A percentile compares a stretch with the other conserved stretches of the same genome.
Evolutionary conservation across 495 filamentous ascomycete genomes (phyloP).

Genomic region (Neurospora tetraspora): DNA sequence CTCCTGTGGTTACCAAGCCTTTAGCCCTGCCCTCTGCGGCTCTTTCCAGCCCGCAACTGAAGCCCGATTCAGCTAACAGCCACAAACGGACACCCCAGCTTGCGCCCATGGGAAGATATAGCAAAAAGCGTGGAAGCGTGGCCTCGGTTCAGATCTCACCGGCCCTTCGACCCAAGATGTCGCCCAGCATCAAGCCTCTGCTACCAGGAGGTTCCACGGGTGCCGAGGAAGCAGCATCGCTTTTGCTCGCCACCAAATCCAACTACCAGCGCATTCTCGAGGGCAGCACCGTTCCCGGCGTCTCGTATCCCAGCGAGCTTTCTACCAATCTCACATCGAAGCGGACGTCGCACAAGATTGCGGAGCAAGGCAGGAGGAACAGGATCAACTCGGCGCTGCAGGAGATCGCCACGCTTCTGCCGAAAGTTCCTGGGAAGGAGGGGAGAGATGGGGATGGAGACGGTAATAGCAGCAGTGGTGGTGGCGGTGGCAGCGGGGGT

Average conservation of each 20-base stretch:
- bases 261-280: constrained; percentile 98
- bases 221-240: constrained; percentile 61
- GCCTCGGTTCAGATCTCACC: constrained; percentile 71
- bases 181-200: constrained; percentile 85
- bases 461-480: constrained; percentile 25
- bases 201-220: constrained; percentile 52
- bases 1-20: constrained; percentile 33
- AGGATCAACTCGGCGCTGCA: constrained; percentile 89
- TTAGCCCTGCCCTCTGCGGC: constrained; percentile 30
- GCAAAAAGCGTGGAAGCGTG: constrained; percentile 65
- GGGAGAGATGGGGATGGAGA: constrained; percentile 32
- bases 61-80: constrained; percentile 24
- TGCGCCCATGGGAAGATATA: constrained; percentile 22
- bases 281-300: constrained; percentile 78
- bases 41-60: constrained; percentile 44
- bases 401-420: constrained; percentile 80
- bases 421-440: constrained; percentile 33
- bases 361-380: constrained; percentile 90
- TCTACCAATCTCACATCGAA: constrained; percentile 92
- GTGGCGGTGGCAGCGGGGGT: constrained; percentile 1
- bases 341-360: constrained; percentile 94
- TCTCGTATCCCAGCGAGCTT: constrained; percentile 81
- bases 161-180: constrained; percentile 83
- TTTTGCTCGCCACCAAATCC: constrained; percentile 83
- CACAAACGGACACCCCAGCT: constrained; percentile 37